Evolutionary conservation across 2,329 filamentous ascomycete genomes (phyloP), one percentile per base, ranked within the genome.

Genomic region (Aspergillus awamori): DNA sequence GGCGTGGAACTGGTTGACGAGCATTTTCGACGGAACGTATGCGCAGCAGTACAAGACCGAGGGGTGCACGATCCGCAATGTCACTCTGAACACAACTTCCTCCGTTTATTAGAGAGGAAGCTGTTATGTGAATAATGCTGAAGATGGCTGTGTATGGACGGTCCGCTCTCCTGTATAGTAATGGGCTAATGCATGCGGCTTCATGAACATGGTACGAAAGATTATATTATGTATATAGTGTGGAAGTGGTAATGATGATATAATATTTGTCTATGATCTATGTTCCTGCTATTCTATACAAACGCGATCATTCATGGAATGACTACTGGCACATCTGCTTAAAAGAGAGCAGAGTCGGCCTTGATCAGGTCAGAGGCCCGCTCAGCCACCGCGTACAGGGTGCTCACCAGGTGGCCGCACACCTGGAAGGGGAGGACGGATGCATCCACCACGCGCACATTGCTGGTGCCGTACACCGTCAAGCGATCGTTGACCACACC

Each of bases 371-470:
- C 73, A 4, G 72, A 66, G 8, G 69, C 70, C 53, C 59, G 67
- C 48, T 76, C 74, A 1, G 72, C 71, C 22, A 75, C 64, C 0
- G 70, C 72, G 59, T 76, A 76, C 20, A 76, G 58, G 2, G 71
- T 74, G 51, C 68, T 71, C 24, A 64, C 63, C 56, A 74, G 59
- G 55, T 76, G 72, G 2, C 71, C 72, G 60, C 67, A 70, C 11
- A 74, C 43, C 53, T 74, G 69, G 47, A 72, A 69, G 1, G 73
- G 73, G 22, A 72, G 55, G 28, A 74, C 64, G 55, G 72, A 76
- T 26, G 74, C 74, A 62, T 76, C 74, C 4, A 74, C 62, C 1
- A 77, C 73, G 3, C 73, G 66, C 5, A 76, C 65, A 59, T 77
- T 77, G 30, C 59, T 65, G 1, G 74, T 76, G 7, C 74, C 73